phyloP scores from a whole-genome alignment of 805 yeast species.

The Starmerella apicola region DNA sequence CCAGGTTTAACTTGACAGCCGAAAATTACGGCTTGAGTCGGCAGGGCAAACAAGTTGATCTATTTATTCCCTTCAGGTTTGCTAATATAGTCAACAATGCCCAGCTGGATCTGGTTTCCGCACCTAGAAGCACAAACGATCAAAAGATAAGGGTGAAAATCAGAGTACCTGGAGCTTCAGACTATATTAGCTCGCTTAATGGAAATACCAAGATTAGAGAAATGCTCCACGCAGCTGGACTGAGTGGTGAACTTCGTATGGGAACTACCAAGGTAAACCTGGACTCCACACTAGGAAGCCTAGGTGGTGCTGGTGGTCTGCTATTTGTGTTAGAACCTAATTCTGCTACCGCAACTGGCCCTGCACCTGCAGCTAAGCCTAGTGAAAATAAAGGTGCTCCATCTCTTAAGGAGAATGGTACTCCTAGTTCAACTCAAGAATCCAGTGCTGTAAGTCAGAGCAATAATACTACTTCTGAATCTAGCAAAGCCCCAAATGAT shows the following conservation, averaged over 20 bases:
- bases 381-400: not conserved
- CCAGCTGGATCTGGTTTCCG: slow-evolving; percentile 10
- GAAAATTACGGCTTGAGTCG: slow-evolving; percentile 12
- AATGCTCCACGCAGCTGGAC: slow-evolving; percentile 10
- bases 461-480: not conserved
- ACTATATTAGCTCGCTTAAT: slow-evolving; percentile 15
- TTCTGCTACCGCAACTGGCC: not conserved
- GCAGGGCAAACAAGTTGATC: slow-evolving; percentile 17
- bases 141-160: slow-evolving; percentile 16
- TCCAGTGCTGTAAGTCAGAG: not conserved
- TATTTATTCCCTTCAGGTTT: slow-evolving; percentile 18
- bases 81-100: slow-evolving; percentile 20
- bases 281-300: slow-evolving; percentile 2
- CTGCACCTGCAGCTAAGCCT: not conserved
- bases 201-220: slow-evolving; percentile 3
- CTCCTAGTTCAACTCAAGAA: not conserved
- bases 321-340: slow-evolving; percentile 4
- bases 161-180: slow-evolving; percentile 10
- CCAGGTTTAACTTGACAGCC: slow-evolving; percentile 6
- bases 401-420: too few species aligned
- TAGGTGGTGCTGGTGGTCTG: slow-evolving; percentile 14
- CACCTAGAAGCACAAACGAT: not conserved
- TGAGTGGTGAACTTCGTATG: slow-evolving; percentile 8
- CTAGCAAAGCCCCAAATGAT: not conserved
- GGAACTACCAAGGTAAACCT: slow-evolving; percentile 1